phyloP scores from a whole-genome alignment of 306 rosid species.

The Inga oerstediana region DNA sequence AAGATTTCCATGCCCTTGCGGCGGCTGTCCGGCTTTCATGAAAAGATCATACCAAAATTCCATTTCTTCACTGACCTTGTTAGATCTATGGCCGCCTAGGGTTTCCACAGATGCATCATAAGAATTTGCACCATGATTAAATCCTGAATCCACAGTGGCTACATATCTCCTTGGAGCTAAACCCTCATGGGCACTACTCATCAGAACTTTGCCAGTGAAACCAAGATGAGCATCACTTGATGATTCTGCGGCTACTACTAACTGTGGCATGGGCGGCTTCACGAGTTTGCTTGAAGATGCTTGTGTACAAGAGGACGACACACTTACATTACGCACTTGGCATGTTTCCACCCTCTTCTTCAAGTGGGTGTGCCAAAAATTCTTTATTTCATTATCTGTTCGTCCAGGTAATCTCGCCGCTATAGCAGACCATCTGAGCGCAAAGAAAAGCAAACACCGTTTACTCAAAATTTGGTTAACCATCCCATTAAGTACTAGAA shows the following conservation, averaged over 20 bases:
- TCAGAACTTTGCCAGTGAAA: background rate
- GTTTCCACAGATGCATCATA: conserved; percentile 36
- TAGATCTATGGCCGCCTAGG: conserved; percentile 24
- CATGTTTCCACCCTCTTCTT: conserved; percentile 60
- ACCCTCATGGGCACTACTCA: conserved; percentile 15
- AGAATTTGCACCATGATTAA: background rate
- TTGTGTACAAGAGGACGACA: conserved; percentile 12
- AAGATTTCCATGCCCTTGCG: conserved; percentile 22
- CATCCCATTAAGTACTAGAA: background rate
- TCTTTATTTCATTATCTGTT: conserved; percentile 92
- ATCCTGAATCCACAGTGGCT: background rate
- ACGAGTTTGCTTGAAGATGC: background rate
- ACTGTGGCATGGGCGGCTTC: background rate
- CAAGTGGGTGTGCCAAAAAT: conserved; percentile 93
- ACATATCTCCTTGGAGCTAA: conserved; percentile 15
- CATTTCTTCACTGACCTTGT: conserved; percentile 52
- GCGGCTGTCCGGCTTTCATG: conserved; percentile 43
- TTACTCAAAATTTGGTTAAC: background rate
- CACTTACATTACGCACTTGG: conserved; percentile 17
- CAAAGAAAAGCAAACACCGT: background rate
- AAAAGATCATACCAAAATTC: conserved; percentile 57
- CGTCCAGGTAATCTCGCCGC: conserved; percentile 90
- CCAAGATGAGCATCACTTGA: conserved; percentile 2
- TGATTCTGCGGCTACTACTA: background rate
- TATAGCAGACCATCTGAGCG: conserved; percentile 86